A percentile compares a stretch with the other conserved stretches of the same genome.
Evolutionary conservation across 371 early-diverging fungal genomes (phyloP).

Genomic region (Chytridiales sp.): DNA sequence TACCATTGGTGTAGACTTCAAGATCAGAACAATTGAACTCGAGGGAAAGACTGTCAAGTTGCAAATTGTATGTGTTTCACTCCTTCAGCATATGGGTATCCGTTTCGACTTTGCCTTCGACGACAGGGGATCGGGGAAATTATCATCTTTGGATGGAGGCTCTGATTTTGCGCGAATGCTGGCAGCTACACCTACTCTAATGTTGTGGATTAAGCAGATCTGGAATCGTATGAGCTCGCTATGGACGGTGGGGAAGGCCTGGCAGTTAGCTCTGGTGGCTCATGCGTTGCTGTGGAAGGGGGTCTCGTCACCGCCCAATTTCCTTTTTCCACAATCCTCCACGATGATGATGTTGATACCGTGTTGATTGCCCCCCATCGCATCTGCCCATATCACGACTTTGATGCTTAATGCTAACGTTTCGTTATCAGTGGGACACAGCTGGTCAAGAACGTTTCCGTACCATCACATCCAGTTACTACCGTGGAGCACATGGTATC

Average conservation of each 20-base stretch:
- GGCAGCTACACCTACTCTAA: no score
- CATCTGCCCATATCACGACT: not conserved
- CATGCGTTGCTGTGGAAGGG: no score
- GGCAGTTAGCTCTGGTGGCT: no score
- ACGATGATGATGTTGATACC: not conserved
- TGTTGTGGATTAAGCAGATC: no score
- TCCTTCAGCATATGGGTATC: no score
- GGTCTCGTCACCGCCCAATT: no score
- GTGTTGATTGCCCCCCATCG: not conserved
- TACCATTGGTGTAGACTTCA: conserved; percentile 99
- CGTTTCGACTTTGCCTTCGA: no score
- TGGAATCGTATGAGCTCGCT: no score
- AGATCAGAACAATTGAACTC: conserved; percentile 98
- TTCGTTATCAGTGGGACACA: conserved; percentile 80
- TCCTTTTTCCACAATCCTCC: not conserved
- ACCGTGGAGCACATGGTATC: conserved; percentile 99
- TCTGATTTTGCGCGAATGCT: no score
- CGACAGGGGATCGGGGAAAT: no score
- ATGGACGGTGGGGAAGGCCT: no score
- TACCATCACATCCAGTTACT: conserved; percentile 98
- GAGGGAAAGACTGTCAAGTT: conserved; percentile 99
- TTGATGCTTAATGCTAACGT: not conserved
- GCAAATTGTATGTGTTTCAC: conserved; percentile 84
- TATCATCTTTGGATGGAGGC: no score
- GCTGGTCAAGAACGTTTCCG: conserved; percentile 99